Evolutionary conservation across 495 filamentous ascomycete genomes (phyloP).

Genomic region (Podospora pseudocomata): DNA sequence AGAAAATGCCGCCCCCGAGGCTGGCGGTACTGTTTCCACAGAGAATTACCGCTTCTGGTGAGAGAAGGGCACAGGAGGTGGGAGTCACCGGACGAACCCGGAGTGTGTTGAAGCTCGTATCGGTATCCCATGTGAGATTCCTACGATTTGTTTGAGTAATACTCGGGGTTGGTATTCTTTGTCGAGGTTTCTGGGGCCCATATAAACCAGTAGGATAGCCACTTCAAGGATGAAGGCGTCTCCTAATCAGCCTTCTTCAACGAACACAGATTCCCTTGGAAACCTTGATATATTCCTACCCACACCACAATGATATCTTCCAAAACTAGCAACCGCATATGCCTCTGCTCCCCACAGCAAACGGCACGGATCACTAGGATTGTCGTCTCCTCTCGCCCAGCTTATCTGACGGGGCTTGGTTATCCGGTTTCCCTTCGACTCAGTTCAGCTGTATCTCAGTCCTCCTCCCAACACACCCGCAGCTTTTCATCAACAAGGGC

Average conservation of each 20-base stretch:
- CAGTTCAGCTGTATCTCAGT: constrained; percentile 8
- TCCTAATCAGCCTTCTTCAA: neutral
- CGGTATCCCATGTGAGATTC: neutral
- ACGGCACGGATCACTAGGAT: constrained; percentile 32
- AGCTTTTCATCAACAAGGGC: constrained; percentile 42
- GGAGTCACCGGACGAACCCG: constrained; percentile 16
- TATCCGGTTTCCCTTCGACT: constrained; percentile 29
- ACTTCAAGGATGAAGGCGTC: neutral
- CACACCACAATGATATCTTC: constrained; percentile 25
- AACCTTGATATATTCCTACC: neutral
- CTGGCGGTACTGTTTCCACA: neutral
- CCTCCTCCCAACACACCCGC: constrained; percentile 10
- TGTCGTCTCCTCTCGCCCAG: constrained; percentile 23
- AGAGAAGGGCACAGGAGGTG: neutral
- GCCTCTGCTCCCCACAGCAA: constrained; percentile 35
- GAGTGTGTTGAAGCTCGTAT: constrained; percentile 4
- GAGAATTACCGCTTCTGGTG: constrained; percentile 7
- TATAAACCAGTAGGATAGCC: neutral
- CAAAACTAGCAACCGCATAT: constrained; percentile 26
- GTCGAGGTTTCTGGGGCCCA: neutral
- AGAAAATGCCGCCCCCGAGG: neutral
- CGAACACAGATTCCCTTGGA: neutral
- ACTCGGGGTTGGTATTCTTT: constrained; percentile 3
- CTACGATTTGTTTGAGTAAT: neutral
- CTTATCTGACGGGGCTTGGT: constrained; percentile 16